Percentiles rank a stretch among this genome's conserved stretches.
phyloP scores from a whole-genome alignment of 345 rosid species.

The Brassica carinata region DNA sequence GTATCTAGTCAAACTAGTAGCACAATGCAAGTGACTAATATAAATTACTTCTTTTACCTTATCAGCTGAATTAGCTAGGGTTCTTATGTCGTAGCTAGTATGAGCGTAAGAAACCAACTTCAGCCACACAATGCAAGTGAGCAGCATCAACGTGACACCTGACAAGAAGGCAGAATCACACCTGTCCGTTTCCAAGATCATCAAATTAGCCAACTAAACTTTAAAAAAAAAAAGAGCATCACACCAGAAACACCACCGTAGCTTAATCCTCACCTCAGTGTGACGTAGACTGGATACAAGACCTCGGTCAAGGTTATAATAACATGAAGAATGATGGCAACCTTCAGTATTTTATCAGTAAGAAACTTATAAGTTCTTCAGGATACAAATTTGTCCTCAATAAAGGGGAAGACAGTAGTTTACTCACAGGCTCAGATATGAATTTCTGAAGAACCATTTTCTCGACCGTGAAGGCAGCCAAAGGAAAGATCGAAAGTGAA shows the following conservation, averaged over 20 bases:
- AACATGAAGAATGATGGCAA: slow-evolving; percentile 61
- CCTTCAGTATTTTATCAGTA: slow-evolving; percentile 48
- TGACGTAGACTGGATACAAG: slow-evolving; percentile 80
- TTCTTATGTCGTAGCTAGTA: slow-evolving; percentile 82
- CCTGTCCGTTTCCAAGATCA: slow-evolving; percentile 52
- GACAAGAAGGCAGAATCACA: slow-evolving; percentile 88
- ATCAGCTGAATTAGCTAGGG: slow-evolving; percentile 55
- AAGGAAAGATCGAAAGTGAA: slow-evolving; percentile 76
- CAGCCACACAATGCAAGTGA: slow-evolving; percentile 95
- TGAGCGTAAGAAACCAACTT: slow-evolving; percentile 95
- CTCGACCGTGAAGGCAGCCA: slow-evolving; percentile 79
- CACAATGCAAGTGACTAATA: not conserved
- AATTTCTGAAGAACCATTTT: slow-evolving; percentile 61
- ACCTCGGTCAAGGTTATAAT: slow-evolving; percentile 66
- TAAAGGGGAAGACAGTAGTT: not conserved
- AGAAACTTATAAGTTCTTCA: not conserved
- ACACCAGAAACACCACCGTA: not conserved
- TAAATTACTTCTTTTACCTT: slow-evolving; percentile 51
- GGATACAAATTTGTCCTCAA: not conserved
- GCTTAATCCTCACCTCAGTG: slow-evolving; percentile 63
- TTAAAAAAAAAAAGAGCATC: not conserved
- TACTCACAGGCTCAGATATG: slow-evolving; percentile 70
- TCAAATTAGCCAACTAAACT: slow-evolving; percentile 10
- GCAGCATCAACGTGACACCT: slow-evolving; percentile 87
- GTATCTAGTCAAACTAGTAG: slow-evolving; percentile 9